These are phyloP conservation scores for Eucalyptus curtisii DNA, from an alignment of 345 rosid genomes.

Conservation along the genomic window DNA sequence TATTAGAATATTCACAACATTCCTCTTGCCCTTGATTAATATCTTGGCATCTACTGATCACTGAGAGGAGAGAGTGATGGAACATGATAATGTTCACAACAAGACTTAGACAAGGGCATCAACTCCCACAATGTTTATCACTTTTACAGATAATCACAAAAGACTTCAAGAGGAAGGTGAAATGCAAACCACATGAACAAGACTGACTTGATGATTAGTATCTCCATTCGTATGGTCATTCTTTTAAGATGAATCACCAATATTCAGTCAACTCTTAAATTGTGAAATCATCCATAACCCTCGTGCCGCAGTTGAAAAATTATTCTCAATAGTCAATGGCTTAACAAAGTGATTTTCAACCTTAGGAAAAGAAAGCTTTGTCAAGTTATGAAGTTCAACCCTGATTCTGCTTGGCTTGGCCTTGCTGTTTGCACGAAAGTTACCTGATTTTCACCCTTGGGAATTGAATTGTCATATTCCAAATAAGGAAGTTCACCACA, in stretches of 20 bases:
- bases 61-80: not conserved
- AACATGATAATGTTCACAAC: not conserved
- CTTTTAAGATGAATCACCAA: not conserved
- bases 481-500: conserved; percentile 35
- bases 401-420: not conserved
- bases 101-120: not conserved
- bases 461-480: conserved; percentile 18
- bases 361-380: not conserved
- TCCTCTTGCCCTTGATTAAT: not conserved
- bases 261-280: not conserved
- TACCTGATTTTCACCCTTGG: conserved; percentile 46
- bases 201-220: not conserved
- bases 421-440: not conserved
- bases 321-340: not conserved
- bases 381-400: not conserved
- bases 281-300: not conserved
- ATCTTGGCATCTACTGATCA: not conserved
- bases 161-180: not conserved
- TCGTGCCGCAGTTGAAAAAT: not conserved
- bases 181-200: not conserved
- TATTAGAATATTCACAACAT: not conserved
- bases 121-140: not conserved
- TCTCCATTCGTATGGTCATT: not conserved
- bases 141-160: not conserved
- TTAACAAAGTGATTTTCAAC: not conserved